Base-by-base conservation (phyloP, 768 basidiomycete genomes). In the Lactarius hengduanensis region DNA sequence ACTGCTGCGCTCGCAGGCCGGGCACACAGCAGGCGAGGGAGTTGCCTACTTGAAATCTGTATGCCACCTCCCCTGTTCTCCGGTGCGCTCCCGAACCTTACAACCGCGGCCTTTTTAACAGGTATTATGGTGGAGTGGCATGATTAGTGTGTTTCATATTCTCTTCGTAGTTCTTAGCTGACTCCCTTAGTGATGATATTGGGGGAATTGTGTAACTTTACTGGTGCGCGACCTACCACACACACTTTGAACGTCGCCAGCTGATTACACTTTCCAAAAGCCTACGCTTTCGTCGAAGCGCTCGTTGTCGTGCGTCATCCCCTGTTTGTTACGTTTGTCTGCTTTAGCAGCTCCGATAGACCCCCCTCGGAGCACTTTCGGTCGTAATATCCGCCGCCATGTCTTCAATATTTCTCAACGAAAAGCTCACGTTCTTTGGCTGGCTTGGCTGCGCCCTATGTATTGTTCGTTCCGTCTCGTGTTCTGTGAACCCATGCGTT, bases 31-130 rank as follows among this genome's bases (percentile, higher is more conserved):
- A 3, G 91, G 91, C 63, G 90, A 92, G 74, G 96, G 96, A 36
- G 94, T 96, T 66, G 93, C 85, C 15, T 99, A 98, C 80, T 86
- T 98, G 74, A 98, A 96, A 79, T 93, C 91, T 74, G 91, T 93
- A 76, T 76, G 90, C 81, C 26, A 45, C 36, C 11, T 62, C 28
- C 38, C 32, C 59, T 41, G 56, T 30, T 47, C 56, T 60, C 43
- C 61, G 16, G 22, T 57, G 40, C 57, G 30, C 63, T 22, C 53
- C 28, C 32, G 18, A 54, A 30, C 41, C 68, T 67, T 36, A 62
- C 57, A 43, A 67, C 26, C n/a, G 32, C 28, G 36, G 16, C n/a
- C 20, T 18, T 22, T 53, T 41, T n/a, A 20, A 53, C 70, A 92
- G 90, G 77, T 83, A 72, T 73, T 96, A 84, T 97, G 95, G 96